These are phyloP conservation scores for Fraxinus velutina DNA, from an alignment of 305 asterid species.

Conservation along the genomic window DNA sequence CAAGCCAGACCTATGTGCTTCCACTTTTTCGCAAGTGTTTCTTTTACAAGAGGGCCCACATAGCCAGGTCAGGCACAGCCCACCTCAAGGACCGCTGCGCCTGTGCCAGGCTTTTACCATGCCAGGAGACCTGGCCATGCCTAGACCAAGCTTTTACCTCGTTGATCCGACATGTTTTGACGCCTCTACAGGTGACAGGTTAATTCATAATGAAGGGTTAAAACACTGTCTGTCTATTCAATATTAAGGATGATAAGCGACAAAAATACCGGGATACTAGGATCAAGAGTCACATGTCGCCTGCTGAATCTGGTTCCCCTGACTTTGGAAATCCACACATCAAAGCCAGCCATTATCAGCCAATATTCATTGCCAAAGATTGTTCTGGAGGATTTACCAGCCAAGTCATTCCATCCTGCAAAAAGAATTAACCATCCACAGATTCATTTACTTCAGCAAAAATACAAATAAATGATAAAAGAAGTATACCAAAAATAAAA, in stretches of 20 bases:
- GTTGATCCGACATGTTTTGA: neutral
- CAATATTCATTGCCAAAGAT: conserved; percentile 43
- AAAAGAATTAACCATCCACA: neutral
- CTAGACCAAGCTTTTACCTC: neutral
- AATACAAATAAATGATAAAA: neutral
- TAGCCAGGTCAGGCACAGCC: neutral
- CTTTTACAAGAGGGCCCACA: neutral
- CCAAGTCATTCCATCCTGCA: conserved; percentile 62
- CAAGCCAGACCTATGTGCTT: neutral
- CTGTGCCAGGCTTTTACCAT: neutral
- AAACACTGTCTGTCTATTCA: neutral
- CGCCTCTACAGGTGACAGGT: too few species aligned
- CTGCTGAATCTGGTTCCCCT: conserved; percentile 58
- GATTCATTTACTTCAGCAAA: neutral
- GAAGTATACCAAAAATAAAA: neutral
- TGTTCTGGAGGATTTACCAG: conserved; percentile 39
- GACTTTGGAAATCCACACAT: conserved; percentile 54
- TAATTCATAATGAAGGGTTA: neutral
- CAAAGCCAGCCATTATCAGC: conserved; percentile 62
- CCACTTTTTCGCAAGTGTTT: neutral
- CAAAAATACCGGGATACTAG: conserved; percentile 29
- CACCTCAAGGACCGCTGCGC: neutral
- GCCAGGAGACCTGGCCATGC: neutral
- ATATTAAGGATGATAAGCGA: neutral
- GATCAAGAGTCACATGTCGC: conserved; percentile 39